A percentile compares a stretch with the other conserved stretches of the same genome.
Evolutionary conservation across 1,284 basidiomycete genomes (phyloP).

Genomic region (Cryptococcus sp.): DNA sequence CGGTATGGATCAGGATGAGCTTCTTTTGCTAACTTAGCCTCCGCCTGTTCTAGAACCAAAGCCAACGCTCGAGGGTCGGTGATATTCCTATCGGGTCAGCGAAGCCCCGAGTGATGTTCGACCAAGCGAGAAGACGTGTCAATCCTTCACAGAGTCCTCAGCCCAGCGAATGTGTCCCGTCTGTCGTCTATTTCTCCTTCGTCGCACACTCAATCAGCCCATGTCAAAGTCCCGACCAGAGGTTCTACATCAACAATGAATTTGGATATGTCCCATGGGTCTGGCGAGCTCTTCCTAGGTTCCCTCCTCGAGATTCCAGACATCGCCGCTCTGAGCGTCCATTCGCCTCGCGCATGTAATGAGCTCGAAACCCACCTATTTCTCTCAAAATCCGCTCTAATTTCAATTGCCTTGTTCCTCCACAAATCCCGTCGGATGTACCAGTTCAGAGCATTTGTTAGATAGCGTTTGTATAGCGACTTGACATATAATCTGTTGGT

Average conservation of each 20-base stretch:
- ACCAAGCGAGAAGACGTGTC: too few species aligned
- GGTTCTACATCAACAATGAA: too few species aligned
- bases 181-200: too few species aligned
- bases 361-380: constrained; percentile 63
- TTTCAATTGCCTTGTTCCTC: constrained; percentile 74
- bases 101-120: not conserved
- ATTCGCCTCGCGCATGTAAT: too few species aligned
- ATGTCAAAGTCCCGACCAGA: too few species aligned
- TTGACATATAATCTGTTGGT: constrained; percentile 68
- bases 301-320: too few species aligned
- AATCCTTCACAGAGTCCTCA: too few species aligned
- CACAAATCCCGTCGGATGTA: constrained; percentile 76
- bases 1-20: constrained; percentile 89
- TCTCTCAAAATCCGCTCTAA: constrained; percentile 85
- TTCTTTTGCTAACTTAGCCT: constrained; percentile 63
- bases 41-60: constrained; percentile 72
- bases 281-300: too few species aligned
- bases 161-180: too few species aligned
- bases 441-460: constrained; percentile 86
- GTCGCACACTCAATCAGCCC: too few species aligned
- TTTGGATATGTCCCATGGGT: too few species aligned
- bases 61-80: constrained; percentile 81
- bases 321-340: too few species aligned
- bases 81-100: constrained; percentile 59
- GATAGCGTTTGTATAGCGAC: constrained; percentile 79